These are phyloP conservation scores for Scleroderma citrinum DNA, from an alignment of 768 basidiomycete species.

Conservation along the genomic window DNA sequence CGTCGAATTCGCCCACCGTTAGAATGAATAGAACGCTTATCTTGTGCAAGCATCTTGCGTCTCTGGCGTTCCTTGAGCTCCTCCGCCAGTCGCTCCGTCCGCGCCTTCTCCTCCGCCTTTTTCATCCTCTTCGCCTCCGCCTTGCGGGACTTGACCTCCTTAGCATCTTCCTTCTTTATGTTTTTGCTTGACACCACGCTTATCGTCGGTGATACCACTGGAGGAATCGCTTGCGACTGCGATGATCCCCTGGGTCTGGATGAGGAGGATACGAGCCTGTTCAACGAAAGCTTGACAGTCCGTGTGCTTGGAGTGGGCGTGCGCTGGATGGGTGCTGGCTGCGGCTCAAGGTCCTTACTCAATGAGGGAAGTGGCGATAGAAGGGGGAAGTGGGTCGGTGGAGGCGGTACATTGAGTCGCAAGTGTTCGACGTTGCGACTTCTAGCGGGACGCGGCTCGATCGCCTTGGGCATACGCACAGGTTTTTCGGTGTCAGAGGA, in stretches of 20 bases:
- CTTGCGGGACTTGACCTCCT: slow-evolving; percentile 39
- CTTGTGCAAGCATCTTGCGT: slow-evolving; percentile 24
- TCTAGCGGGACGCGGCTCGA: slow-evolving; percentile 14
- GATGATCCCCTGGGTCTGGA: slow-evolving; percentile 11
- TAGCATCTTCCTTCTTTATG: slow-evolving; percentile 20
- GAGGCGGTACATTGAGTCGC: slow-evolving; percentile 25
- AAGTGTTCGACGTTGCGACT: slow-evolving; percentile 26
- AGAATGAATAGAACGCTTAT: slow-evolving; percentile 28
- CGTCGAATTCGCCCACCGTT: slow-evolving; percentile 17
- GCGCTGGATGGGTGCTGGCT: background rate
- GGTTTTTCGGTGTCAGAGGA: slow-evolving; percentile 18
- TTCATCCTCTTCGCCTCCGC: slow-evolving; percentile 38
- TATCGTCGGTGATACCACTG: slow-evolving; percentile 14
- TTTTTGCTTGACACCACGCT: slow-evolving; percentile 7
- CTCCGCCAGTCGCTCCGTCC: slow-evolving; percentile 38
- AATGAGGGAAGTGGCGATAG: slow-evolving; percentile 13
- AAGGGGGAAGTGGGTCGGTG: slow-evolving; percentile 11
- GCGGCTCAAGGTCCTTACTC: slow-evolving; percentile 2
- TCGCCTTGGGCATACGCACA: background rate
- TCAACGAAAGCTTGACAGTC: slow-evolving; percentile 18
- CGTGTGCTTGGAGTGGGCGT: slow-evolving; percentile 5
- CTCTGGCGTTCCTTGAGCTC: slow-evolving; percentile 37
- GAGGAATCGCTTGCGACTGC: slow-evolving; percentile 4
- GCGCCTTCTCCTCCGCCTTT: slow-evolving; percentile 37
- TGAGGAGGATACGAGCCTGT: slow-evolving; percentile 21